Base-by-base conservation (phyloP, 495 filamentous ascomycete genomes). In the Penicillium manginii region DNA sequence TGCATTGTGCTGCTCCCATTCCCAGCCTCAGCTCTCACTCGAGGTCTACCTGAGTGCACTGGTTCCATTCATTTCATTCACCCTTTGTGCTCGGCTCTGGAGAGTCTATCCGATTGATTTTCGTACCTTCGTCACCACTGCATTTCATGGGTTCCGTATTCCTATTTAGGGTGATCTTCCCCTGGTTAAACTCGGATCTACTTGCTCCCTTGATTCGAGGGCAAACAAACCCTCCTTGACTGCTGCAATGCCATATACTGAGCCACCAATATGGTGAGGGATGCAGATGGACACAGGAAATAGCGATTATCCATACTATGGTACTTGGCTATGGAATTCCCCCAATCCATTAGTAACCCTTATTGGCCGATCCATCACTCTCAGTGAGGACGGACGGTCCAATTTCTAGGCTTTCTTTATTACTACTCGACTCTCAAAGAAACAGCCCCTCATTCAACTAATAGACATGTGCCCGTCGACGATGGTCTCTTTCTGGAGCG, bases 121-220 rank as follows among this genome's bases (percentile, higher is more conserved):
- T 47, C 45, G 45, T 47, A 47, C 45, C 22, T 23, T 47, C 19
- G 45, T 47, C 45, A 47, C 45, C 18, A 7, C n/a, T 14, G 45
- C 21, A 10, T 21, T 22, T 9, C 7, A 22, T 26, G 10, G 45
- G 45, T 26, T 26, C 9, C 9, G 21, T 23, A 17, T 43, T 0
- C 40, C 40, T 43, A 43, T 43, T 43, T 19, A n/a, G 40, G 40
- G 17, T n/a, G 40, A 43, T 43, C 40, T 19, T 43, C 40, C 17
- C 17, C 15, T 37, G 35, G 35, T 12, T 4, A 14, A 37, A 14
- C 14, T n/a, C 35, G 12, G 15, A 3, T 37, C 35, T 37, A 37
- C 11, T 11, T 29, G 6, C 26, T 29, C 26, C 26, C 26, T 29
- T 29, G 6, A 29, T 29, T 29, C 26, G 26, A 29, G 26, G 6